Base-by-base conservation (phyloP, 2,329 filamentous ascomycete species). In the Ceratocystis smalleyi region DNA sequence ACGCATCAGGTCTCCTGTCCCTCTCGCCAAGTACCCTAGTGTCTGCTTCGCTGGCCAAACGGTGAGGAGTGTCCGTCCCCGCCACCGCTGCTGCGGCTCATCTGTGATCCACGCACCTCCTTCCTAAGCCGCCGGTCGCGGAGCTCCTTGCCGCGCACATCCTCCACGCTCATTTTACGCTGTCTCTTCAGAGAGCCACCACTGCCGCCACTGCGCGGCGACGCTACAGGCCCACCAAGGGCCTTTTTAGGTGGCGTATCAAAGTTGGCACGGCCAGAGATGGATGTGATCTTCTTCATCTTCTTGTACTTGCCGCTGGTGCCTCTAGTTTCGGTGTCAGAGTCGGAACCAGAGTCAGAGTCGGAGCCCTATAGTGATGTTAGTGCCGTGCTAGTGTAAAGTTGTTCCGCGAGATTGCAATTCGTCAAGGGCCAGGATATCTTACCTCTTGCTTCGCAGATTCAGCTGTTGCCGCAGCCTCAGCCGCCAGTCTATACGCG, bases 91-190 rank as follows among this genome's bases (percentile, higher is more conserved):
- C 61, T 47, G 10, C 65, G 62, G 59, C 51, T 66, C 62, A 64
- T 57, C 59, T 64, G 62, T 15, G 61, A 60, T 17, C 61, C 57
- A n/a, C 61, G 62, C 62, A 88, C 78, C 64, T 86, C 82, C 71
- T 85, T 86, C 72, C 83, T 83, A 69, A 82, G 80, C 55, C 83
- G 77, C 70, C 81, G 79, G 51, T 83, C 81, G 6, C 82, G 80
- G 19, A 85, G 72, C 68, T 82, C 77, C 68, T 78, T 76, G 5
- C 74, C 62, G 27, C 59, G 59, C 7, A 61, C 30, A 43, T 66
- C 65, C 17, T 64, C 43, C 7, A 32, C 43, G 17, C 40, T 30
- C 61, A 35, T 43, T 8, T 62, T 51, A 40, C 59, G 57, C 27
- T 60, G 45, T 27, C 65, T 54, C 30, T 65, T 64, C 32, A 64